Evolutionary conservation across 768 basidiomycete species (phyloP).

Genomic region (Austroboletus festivus): DNA sequence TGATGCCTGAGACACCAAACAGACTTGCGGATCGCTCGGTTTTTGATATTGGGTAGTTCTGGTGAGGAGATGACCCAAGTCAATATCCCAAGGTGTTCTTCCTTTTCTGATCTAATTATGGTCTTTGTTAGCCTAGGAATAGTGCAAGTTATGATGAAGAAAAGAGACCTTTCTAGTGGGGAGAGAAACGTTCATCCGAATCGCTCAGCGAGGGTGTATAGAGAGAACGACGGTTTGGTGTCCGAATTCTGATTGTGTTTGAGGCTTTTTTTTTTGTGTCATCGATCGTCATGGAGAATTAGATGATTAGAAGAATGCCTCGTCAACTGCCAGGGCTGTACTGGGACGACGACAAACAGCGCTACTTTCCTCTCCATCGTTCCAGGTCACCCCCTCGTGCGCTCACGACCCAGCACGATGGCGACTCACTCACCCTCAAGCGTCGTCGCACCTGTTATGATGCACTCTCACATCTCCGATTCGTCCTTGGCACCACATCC

Average conservation of each 20-base stretch:
- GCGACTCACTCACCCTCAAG: neutral
- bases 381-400: too few species aligned
- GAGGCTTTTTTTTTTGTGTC: too few species aligned
- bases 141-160: too few species aligned
- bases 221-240: slow-evolving; percentile 44
- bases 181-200: slow-evolving; percentile 32
- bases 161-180: slow-evolving; percentile 36
- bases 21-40: neutral
- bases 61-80: slow-evolving; percentile 14
- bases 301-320: neutral
- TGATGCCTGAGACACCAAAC: slow-evolving; percentile 8
- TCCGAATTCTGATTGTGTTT: too few species aligned
- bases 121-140: too few species aligned
- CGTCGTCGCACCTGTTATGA: neutral
- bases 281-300: neutral
- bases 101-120: slow-evolving; percentile 37
- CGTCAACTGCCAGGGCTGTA: slow-evolving; percentile 30
- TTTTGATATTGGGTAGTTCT: neutral
- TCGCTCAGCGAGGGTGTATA: slow-evolving; percentile 38
- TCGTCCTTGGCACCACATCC: slow-evolving; percentile 11
- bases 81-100: slow-evolving; percentile 39
- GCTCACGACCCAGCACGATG: neutral
- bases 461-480: slow-evolving; percentile 15
- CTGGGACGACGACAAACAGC: slow-evolving; percentile 48
- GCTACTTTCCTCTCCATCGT: slow-evolving; percentile 46